Evolutionary conservation across 2,329 filamentous ascomycete genomes (phyloP).

Genomic region (Colletotrichum truncatum): DNA sequence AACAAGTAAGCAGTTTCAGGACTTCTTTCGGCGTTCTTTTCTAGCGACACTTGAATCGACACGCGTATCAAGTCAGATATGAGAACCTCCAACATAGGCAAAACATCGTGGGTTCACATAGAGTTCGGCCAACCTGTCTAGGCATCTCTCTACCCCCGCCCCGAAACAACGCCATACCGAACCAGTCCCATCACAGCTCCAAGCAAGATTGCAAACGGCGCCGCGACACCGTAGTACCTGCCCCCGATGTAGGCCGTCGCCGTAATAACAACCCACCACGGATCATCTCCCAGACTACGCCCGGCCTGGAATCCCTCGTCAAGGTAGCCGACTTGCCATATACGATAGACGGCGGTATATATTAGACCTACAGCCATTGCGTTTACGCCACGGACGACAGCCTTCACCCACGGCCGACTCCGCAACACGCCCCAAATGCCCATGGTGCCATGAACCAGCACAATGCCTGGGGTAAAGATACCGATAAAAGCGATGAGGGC

Average conservation of each 20-base stretch:
- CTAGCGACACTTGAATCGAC: too few relatives aligned
- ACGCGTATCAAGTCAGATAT: too few relatives aligned
- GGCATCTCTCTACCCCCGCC: neutral
- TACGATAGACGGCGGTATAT: slow-evolving; percentile 66
- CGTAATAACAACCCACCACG: slow-evolving; percentile 67
- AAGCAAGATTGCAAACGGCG: slow-evolving; percentile 43
- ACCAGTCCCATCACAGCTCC: slow-evolving; percentile 45
- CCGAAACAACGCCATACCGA: slow-evolving; percentile 40
- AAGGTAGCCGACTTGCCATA: slow-evolving; percentile 66
- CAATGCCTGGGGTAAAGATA: slow-evolving; percentile 57
- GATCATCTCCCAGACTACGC: slow-evolving; percentile 59
- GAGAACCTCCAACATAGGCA: too few relatives aligned
- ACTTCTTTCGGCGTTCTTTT: too few relatives aligned
- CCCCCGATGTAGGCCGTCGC: slow-evolving; percentile 47
- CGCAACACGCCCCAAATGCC: slow-evolving; percentile 60
- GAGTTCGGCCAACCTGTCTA: too few relatives aligned
- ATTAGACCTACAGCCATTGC: slow-evolving; percentile 65
- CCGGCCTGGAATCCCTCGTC: slow-evolving; percentile 52
- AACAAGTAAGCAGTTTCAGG: too few relatives aligned
- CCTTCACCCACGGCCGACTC: slow-evolving; percentile 50
- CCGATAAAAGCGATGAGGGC: slow-evolving; percentile 57
- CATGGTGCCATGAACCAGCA: slow-evolving; percentile 53
- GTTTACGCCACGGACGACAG: slow-evolving; percentile 60
- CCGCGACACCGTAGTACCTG: slow-evolving; percentile 40
- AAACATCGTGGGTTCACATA: too few relatives aligned